Evolutionary conservation across 139 green algal species (phyloP).

Genomic region (Coelastrella sp.): DNA sequence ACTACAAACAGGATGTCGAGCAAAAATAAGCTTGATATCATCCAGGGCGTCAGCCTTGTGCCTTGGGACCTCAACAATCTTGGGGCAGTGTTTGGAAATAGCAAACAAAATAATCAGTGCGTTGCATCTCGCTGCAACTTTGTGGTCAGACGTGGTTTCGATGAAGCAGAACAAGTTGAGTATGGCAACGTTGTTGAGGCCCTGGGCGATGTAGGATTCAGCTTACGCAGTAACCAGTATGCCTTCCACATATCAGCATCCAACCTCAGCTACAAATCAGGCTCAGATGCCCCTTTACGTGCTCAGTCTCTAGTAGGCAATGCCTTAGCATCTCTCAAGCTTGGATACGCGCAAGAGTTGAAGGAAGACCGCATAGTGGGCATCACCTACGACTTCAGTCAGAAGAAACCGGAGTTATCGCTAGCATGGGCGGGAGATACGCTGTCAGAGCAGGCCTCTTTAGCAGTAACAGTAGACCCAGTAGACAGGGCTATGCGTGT

Average conservation of each 20-base stretch:
- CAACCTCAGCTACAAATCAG: slow-evolving; percentile 54
- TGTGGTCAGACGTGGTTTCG: slow-evolving; percentile 55
- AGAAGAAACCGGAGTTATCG: slow-evolving; percentile 55
- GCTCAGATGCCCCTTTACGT: slow-evolving; percentile 55
- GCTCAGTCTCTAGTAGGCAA: slow-evolving; percentile 28
- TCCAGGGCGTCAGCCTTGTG: slow-evolving; percentile 50
- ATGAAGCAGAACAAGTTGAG: slow-evolving; percentile 47
- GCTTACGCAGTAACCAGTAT: slow-evolving; percentile 43
- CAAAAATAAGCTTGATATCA: slow-evolving; percentile 61
- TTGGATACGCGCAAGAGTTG: slow-evolving; percentile 55
- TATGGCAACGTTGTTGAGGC: slow-evolving; percentile 55
- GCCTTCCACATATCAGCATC: slow-evolving; percentile 54
- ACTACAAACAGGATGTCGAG: slow-evolving; percentile 18
- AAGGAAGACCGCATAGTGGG: slow-evolving; percentile 51
- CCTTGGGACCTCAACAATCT: slow-evolving; percentile 56
- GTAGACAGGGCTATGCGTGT: slow-evolving; percentile 53
- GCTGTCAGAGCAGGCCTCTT: slow-evolving; percentile 46
- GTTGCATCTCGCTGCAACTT: slow-evolving; percentile 56
- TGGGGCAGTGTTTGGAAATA: slow-evolving; percentile 48
- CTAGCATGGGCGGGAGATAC: slow-evolving; percentile 58
- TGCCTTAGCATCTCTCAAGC: slow-evolving; percentile 53
- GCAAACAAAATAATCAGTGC: slow-evolving; percentile 22
- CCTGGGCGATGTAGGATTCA: slow-evolving; percentile 50
- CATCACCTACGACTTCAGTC: slow-evolving; percentile 59
- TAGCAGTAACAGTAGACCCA: slow-evolving; percentile 60